Conservation (phyloP, 2,329 filamentous ascomycete species). For the Penicillium sp. region DNA sequence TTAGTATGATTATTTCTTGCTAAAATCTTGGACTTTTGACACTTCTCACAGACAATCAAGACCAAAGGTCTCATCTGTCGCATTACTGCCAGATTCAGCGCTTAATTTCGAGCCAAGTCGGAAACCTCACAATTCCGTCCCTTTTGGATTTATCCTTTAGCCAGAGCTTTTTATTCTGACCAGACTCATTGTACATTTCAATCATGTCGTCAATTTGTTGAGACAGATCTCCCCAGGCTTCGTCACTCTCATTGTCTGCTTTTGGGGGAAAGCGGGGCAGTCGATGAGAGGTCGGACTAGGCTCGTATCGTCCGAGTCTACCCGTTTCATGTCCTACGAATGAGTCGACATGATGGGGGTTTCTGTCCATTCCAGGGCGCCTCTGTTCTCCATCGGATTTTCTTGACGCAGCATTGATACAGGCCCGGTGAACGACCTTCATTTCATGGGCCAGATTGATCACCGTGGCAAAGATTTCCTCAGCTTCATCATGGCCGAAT, state of each 20-base stretch:
- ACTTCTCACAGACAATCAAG: too few relatives aligned
- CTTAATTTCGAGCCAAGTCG: too few relatives aligned
- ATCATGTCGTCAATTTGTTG: neutral
- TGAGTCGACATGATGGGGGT: neutral
- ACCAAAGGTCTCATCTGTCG: neutral
- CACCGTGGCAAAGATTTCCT: neutral
- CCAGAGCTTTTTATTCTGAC: neutral
- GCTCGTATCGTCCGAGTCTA: neutral
- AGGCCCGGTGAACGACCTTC: neutral
- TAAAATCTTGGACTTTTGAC: neutral
- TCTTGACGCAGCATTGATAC: neutral
- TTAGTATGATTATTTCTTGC: too few relatives aligned
- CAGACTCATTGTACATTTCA: neutral
- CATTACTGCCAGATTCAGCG: neutral
- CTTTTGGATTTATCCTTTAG: neutral
- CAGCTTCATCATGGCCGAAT: neutral
- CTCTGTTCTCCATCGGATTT: neutral
- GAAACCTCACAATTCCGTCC: neutral
- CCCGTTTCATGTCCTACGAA: neutral
- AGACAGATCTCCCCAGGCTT: neutral
- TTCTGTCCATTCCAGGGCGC: neutral
- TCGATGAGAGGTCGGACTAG: neutral
- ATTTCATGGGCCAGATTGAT: neutral
- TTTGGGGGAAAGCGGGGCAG: neutral
- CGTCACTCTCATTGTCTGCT: neutral